Percentiles rank a stretch among this genome's conserved stretches.
phyloP scores from a whole-genome alignment of 345 rosid species.

The Gossypium sturtianum region DNA sequence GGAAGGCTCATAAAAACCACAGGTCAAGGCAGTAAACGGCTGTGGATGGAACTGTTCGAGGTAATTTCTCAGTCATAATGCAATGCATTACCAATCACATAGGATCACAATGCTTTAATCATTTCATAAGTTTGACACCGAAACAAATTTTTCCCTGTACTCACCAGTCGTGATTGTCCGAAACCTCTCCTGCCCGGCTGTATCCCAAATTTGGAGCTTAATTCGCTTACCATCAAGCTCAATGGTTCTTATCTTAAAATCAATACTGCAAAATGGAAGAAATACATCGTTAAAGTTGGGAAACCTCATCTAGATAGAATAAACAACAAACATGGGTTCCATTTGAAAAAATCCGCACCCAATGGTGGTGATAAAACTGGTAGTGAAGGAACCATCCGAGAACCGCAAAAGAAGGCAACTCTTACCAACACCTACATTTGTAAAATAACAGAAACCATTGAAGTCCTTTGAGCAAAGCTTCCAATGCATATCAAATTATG shows the following conservation, averaged over 20 bases:
- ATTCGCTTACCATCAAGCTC: constrained; percentile 53
- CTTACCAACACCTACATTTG: constrained; percentile 49
- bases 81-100: not conserved
- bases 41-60: not conserved
- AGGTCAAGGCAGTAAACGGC: not conserved
- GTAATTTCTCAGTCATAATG: not conserved
- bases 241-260: constrained; percentile 57
- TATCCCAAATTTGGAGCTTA: constrained; percentile 95
- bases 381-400: constrained; percentile 46
- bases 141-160: not conserved
- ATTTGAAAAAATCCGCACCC: not conserved
- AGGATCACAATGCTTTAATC: not conserved
- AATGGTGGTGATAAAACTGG: not conserved
- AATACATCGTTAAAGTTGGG: not conserved
- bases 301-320: not conserved
- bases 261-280: constrained; percentile 46
- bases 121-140: too few relatives aligned
- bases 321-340: not conserved
- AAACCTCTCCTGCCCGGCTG: constrained; percentile 80
- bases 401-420: constrained; percentile 72
- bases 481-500: not conserved
- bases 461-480: not conserved
- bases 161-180: constrained; percentile 81
- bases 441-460: not conserved
- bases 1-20: not conserved